phyloP scores from a whole-genome alignment of 129 eudicot species.

The Kitagawia praeruptora region DNA sequence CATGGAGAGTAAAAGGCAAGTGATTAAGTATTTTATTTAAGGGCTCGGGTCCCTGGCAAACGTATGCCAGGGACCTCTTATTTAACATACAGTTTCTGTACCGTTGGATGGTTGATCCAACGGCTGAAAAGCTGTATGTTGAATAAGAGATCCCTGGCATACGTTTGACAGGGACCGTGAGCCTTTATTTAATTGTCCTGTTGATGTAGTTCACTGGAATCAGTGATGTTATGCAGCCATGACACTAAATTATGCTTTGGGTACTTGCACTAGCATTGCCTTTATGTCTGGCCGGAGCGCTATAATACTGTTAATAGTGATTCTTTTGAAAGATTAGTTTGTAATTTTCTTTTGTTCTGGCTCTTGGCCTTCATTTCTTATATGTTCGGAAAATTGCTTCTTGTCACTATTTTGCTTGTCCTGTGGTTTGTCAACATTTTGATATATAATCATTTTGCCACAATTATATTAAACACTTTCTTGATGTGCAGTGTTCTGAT shows the following conservation, averaged over 20 bases:
- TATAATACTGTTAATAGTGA: background rate
- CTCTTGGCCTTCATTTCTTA: background rate
- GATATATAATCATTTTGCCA: background rate
- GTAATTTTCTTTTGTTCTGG: background rate
- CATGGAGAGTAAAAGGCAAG: constrained; percentile 77
- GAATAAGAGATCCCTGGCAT: no score
- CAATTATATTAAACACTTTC: constrained; percentile 7
- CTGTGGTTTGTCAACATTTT: background rate
- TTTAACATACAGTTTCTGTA: no score
- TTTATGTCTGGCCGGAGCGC: background rate
- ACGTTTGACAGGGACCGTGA: no score
- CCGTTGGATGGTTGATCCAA: no score
- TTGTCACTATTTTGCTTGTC: background rate
- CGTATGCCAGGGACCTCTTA: no score
- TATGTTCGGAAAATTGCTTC: background rate
- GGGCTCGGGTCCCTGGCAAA: no score
- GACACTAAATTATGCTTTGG: background rate
- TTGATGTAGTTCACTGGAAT: background rate
- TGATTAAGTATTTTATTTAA: constrained; percentile 12
- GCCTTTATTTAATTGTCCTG: background rate
- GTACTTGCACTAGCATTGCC: background rate
- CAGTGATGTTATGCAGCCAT: background rate
- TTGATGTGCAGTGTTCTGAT: constrained; percentile 50
- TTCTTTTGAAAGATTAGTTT: background rate
- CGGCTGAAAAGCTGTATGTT: no score